Percentiles rank a stretch among this genome's conserved stretches.
These are phyloP conservation scores for Bathelium albidoporum DNA, from an alignment of 495 filamentous ascomycete genomes.

Conservation along the genomic window DNA sequence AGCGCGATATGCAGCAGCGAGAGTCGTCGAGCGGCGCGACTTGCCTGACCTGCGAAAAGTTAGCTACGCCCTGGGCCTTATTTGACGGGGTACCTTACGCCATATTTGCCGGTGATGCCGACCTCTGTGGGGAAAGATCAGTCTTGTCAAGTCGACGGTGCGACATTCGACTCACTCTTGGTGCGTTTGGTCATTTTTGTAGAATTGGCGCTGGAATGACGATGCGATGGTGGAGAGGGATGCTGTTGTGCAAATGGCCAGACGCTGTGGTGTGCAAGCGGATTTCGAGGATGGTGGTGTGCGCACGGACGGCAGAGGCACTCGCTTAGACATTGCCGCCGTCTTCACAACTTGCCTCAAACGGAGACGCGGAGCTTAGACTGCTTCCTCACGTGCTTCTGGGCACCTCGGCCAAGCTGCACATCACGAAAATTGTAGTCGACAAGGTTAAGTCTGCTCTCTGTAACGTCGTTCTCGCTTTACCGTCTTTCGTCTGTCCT, in stretches of 20 bases:
- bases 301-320: neutral
- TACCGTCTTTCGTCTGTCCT: neutral
- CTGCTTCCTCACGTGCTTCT: neutral
- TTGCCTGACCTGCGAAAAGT: neutral
- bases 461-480: neutral
- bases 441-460: neutral
- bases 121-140: constrained; percentile 51
- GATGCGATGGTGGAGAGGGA: constrained; percentile 24
- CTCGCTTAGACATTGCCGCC: neutral
- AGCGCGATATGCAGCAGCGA: no score
- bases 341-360: neutral
- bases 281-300: neutral
- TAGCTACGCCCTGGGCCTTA: neutral
- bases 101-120: constrained; percentile 61
- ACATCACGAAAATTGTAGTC: neutral
- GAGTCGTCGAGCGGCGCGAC: neutral
- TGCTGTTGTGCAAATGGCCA: neutral
- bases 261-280: neutral
- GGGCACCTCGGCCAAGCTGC: neutral
- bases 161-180: constrained; percentile 51
- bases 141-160: constrained; percentile 17
- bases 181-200: constrained; percentile 91
- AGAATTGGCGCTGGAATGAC: constrained; percentile 24
- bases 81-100: constrained; percentile 16
- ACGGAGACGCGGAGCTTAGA: neutral